Evolutionary conservation across 176 grass and related monocot species (phyloP).

Genomic region (Saccharum officinarum): DNA sequence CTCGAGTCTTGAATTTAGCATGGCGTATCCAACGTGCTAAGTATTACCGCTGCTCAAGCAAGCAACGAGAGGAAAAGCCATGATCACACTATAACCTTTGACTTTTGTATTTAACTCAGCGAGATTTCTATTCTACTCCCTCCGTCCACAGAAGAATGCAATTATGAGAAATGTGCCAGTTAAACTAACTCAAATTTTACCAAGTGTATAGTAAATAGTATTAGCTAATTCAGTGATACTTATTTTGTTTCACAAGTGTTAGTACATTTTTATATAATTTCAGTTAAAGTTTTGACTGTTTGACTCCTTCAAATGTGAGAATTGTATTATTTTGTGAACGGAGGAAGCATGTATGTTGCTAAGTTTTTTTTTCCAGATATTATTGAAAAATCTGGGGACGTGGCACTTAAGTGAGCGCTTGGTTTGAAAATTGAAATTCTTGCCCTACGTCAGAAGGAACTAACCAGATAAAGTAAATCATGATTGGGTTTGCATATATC

Average conservation of each 20-base stretch:
- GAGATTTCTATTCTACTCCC: not conserved
- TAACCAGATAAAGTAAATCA: not conserved
- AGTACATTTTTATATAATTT: too few relatives aligned
- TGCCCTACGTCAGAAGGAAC: not conserved
- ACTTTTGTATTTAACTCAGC: not conserved
- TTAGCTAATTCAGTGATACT: too few relatives aligned
- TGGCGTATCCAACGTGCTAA: too few relatives aligned
- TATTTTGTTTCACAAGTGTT: too few relatives aligned
- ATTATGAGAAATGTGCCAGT: too few relatives aligned
- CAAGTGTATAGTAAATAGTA: too few relatives aligned
- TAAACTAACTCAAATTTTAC: too few relatives aligned
- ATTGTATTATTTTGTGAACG: too few relatives aligned
- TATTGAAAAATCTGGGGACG: not conserved
- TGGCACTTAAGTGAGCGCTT: not conserved
- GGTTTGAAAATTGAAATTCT: not conserved
- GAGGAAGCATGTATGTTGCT: not conserved
- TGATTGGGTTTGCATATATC: not conserved
- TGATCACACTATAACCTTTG: not conserved
- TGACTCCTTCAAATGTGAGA: too few relatives aligned
- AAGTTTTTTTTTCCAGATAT: not conserved
- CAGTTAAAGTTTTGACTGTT: too few relatives aligned
- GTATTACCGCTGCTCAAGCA: not conserved
- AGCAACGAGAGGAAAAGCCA: not conserved
- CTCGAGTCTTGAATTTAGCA: too few relatives aligned
- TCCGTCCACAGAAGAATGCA: too few relatives aligned